Conservation (phyloP, 2,329 filamentous ascomycete species). For the Colletotrichum sp. region DNA sequence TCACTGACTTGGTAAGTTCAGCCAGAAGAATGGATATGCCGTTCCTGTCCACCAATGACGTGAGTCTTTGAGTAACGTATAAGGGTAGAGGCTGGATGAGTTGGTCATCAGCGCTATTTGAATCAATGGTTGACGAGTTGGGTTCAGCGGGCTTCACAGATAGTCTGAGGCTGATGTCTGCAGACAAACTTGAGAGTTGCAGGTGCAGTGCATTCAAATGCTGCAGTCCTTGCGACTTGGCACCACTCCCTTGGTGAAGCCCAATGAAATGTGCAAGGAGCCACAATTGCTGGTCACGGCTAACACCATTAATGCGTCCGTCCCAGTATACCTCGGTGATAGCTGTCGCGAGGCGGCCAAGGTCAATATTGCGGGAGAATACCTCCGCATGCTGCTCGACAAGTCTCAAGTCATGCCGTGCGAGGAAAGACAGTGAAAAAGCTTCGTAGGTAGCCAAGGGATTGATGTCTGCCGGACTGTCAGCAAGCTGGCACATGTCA, state of each 20-base stretch:
- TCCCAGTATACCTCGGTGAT: conserved; percentile 42
- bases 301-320: conserved; percentile 25
- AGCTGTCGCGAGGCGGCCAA: conserved; percentile 44
- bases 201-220: conserved; percentile 59
- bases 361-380: conserved; percentile 43
- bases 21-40: conserved; percentile 70
- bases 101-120: conserved; percentile 26
- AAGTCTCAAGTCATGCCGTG: conserved; percentile 37
- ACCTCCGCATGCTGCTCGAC: conserved; percentile 44
- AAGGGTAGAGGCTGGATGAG: conserved; percentile 44
- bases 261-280: conserved; percentile 72
- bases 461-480: not conserved
- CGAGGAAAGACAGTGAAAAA: conserved; percentile 44
- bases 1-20: conserved; percentile 16
- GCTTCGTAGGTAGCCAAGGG: conserved; percentile 34
- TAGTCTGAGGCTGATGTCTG: conserved; percentile 54
- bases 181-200: conserved; percentile 56
- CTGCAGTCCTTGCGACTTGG: conserved; percentile 38
- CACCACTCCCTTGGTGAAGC: conserved; percentile 48
- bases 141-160: conserved; percentile 23
- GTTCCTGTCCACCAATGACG: conserved; percentile 75
- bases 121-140: conserved; percentile 13
- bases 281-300: conserved; percentile 59
- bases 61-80: conserved; percentile 70
- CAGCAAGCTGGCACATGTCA: not conserved